Evolutionary conservation across 2,329 filamentous ascomycete species (phyloP).

Genomic region (Tolypocladium endophyticum): DNA sequence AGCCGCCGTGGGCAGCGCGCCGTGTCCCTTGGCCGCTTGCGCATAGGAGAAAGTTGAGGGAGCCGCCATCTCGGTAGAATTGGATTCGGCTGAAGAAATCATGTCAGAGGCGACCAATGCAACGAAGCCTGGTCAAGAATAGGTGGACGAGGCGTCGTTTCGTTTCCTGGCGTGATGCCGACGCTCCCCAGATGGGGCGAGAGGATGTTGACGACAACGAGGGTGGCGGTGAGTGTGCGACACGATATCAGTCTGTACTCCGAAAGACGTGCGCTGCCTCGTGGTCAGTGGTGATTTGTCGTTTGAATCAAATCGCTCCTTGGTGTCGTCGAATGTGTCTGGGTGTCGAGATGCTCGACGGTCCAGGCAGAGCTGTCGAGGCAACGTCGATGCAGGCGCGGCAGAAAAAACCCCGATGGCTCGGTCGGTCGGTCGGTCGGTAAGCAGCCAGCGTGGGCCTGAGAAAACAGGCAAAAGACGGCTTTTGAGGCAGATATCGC

Average conservation of each 20-base stretch:
- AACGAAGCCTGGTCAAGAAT: conserved; percentile 8
- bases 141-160: conserved; percentile 6
- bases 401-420: not conserved
- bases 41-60: conserved; percentile 77
- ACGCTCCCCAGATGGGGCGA: conserved; percentile 10
- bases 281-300: not conserved
- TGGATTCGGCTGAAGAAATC: conserved; percentile 15
- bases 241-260: not conserved
- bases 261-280: not conserved
- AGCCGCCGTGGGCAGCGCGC: conserved; percentile 22
- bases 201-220: not conserved
- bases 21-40: conserved; percentile 80
- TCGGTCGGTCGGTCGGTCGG: not conserved
- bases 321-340: not conserved
- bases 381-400: not conserved
- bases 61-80: conserved; percentile 36
- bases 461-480: not conserved
- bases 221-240: not conserved
- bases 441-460: not conserved
- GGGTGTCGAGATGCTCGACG: not conserved
- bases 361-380: not conserved
- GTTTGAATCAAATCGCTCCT: not conserved
- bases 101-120: conserved; percentile 13
- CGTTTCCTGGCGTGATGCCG: conserved; percentile 4
- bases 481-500: not conserved